These are phyloP conservation scores for Pontederia crassipes DNA, from an alignment of 176 grass and related monocot genomes.

Conservation along the genomic window DNA sequence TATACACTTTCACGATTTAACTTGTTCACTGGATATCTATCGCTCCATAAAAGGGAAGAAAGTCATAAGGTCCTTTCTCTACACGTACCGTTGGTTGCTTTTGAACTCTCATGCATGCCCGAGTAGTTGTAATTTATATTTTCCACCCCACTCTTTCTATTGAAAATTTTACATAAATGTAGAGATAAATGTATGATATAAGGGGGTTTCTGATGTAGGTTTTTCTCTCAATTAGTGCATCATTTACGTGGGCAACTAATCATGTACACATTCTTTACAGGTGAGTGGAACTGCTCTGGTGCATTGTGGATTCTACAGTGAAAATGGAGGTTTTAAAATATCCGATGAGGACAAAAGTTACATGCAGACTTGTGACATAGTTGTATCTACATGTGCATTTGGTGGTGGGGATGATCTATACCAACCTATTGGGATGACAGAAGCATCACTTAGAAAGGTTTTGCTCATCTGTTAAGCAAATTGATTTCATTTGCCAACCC, in stretches of 20 bases:
- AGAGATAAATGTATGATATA: no score
- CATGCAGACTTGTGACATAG: conserved; percentile 52
- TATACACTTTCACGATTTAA: conserved; percentile 46
- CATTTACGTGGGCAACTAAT: no score
- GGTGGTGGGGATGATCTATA: conserved; percentile 92
- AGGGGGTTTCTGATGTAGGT: no score
- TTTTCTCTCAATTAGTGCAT: no score
- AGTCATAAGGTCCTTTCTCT: conserved; percentile 69
- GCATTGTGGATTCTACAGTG: conserved; percentile 83
- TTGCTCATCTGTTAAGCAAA: background rate
- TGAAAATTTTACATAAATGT: no score
- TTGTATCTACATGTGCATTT: conserved; percentile 93
- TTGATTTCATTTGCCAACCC: background rate
- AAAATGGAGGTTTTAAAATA: conserved; percentile 63
- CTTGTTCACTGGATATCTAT: conserved; percentile 73
- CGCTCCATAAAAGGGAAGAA: conserved; percentile 72
- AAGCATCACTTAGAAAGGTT: conserved; percentile 65
- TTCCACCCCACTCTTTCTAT: no score
- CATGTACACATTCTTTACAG: conserved; percentile 25
- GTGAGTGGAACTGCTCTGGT: conserved; percentile 38
- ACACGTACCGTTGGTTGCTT: background rate
- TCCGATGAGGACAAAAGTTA: conserved; percentile 66
- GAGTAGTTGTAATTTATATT: no score
- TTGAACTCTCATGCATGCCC: no score
- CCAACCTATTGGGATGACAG: conserved; percentile 85